Evolutionary conservation across 441 rosid genomes (phyloP).

Genomic region (Breynia disticha): DNA sequence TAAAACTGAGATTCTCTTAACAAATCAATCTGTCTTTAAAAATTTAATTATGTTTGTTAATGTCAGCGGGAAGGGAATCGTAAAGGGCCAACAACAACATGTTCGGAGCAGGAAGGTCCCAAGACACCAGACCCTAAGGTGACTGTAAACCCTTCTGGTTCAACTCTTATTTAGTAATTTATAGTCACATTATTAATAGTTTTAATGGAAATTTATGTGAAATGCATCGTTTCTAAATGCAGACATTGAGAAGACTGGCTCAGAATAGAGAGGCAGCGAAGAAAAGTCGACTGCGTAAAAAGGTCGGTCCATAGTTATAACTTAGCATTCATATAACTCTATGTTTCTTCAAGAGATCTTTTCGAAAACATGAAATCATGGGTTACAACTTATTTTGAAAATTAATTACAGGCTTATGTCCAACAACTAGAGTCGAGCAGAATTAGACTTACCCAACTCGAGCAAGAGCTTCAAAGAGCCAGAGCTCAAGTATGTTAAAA

Average conservation of each 20-base stretch:
- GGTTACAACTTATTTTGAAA: background rate
- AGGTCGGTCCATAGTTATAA: constrained; percentile 30
- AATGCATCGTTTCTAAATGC: constrained; percentile 1
- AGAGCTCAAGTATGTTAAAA: constrained; percentile 53
- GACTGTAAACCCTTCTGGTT: constrained; percentile 3
- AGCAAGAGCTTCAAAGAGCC: constrained; percentile 89
- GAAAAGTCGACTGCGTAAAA: constrained; percentile 92
- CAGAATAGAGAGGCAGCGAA: constrained; percentile 99
- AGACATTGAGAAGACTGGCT: constrained; percentile 97
- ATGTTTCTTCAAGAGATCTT: background rate
- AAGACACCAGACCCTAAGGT: constrained; percentile 94
- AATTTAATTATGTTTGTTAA: constrained; percentile 8
- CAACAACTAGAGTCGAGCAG: constrained; percentile 95
- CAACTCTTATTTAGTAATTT: background rate
- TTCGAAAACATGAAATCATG: constrained; percentile 12
- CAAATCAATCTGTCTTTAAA: constrained; percentile 9
- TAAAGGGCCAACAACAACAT: constrained; percentile 57
- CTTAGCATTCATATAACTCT: background rate
- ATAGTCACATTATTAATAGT: too few relatives aligned
- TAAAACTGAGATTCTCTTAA: constrained; percentile 28
- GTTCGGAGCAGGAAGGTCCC: constrained; percentile 82
- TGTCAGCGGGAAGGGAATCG: constrained; percentile 72
- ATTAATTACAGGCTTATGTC: constrained; percentile 61
- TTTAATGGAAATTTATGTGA: too few relatives aligned
- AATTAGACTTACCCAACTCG: constrained; percentile 81